These are phyloP conservation scores for Nemania sp. DNA, from an alignment of 2,329 filamentous ascomycete species.

Conservation along the genomic window DNA sequence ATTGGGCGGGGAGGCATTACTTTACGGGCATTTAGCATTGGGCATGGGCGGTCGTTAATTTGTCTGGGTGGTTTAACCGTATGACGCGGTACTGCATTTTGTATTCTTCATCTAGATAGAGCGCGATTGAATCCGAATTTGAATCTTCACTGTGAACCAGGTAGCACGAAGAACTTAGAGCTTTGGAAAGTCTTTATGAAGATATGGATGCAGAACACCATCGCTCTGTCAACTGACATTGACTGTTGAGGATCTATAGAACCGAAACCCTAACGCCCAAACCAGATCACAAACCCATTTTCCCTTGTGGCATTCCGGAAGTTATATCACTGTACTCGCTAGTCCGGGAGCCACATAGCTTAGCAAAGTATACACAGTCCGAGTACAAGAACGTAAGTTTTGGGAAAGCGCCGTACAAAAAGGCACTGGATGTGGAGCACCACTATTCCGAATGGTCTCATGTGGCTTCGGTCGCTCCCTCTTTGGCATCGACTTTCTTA, in stretches of 20 bases:
- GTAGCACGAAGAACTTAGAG: background rate
- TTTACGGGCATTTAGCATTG: background rate
- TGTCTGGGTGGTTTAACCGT: background rate
- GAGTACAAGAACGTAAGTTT: conserved; percentile 12
- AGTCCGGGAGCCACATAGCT: conserved; percentile 10
- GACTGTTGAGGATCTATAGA: conserved; percentile 25
- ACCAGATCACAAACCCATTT: conserved; percentile 12
- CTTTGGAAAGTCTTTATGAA: background rate
- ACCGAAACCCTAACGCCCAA: conserved; percentile 31
- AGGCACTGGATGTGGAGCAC: conserved; percentile 10
- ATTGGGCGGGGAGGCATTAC: background rate
- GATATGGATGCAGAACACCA: conserved; percentile 5
- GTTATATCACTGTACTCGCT: conserved; percentile 8
- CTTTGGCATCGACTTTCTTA: conserved; percentile 72
- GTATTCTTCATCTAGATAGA: background rate
- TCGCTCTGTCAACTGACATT: conserved; percentile 13
- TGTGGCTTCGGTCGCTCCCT: conserved; percentile 46
- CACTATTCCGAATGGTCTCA: conserved; percentile 24
- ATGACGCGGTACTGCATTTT: conserved; percentile 18
- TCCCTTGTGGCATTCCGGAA: conserved; percentile 7
- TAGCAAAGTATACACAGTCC: conserved; percentile 24
- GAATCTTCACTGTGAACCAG: background rate
- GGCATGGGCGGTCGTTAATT: conserved; percentile 2
- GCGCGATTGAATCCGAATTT: background rate
- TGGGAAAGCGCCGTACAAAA: conserved; percentile 3